Base-by-base conservation (phyloP, 1,284 basidiomycete genomes). In the Ceraceosorus guamensis region DNA sequence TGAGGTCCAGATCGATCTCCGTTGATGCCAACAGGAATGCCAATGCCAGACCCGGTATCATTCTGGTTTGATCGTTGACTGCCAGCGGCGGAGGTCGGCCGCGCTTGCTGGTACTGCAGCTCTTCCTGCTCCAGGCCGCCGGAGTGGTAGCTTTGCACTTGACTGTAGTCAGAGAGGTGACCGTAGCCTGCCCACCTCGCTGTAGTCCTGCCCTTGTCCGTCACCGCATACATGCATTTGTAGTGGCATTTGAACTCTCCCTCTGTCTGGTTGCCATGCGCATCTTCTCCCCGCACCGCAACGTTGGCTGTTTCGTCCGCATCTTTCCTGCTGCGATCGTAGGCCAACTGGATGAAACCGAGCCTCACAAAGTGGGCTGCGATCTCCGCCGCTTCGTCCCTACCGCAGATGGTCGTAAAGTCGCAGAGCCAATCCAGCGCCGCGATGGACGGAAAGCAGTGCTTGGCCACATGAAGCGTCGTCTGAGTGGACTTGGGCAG, bases 361-460 rank as follows among this genome's bases (percentile, higher is more conserved):
- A 95, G 93, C 45, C 95, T 85, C 48, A 97, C 91, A 72, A 98
- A 97, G 73, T 98, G 95, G 1, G 91, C 95, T 4, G 89, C 85
- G 81, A 97, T 87, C 80, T 98, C 95, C 24, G 91, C 91, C 0
- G 91, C 93, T 78, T 98, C 95, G 74, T 99, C 95, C 53, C 89
- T 81, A 24, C 91, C 92, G 50, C 92, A 90, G 46, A 93, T 89
- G 0, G 93, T 96, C 0, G 93, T 92, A 67, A 91, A 97, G 77
- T 98, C 92, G 75, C 90, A 88, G 52, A 99, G 84, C 95, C 95
- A 99, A 77, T 96, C 91, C 56, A 97, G 81, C 0, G 89, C 91
- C 41, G 83, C 83, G 53, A 88, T 83, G 31, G 93, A 90, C 32
- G 85, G 81, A 76, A 98, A 97, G 70, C 88, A 89, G 76, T 85